Conservation (phyloP, 495 filamentous ascomycete species). For the Apiosordaria backusii region DNA sequence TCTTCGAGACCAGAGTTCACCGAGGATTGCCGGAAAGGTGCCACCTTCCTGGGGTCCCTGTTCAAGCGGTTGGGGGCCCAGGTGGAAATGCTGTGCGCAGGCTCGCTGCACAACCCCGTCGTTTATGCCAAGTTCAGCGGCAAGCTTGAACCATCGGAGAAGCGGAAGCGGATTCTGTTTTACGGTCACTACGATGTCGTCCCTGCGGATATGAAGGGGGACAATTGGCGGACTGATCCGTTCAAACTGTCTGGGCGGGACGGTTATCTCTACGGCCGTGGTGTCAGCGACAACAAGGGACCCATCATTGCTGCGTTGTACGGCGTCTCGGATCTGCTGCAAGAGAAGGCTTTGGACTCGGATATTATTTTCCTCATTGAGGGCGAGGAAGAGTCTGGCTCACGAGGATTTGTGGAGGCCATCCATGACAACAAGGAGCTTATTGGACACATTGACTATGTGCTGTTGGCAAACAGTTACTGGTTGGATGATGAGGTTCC, state of each 20-base stretch:
- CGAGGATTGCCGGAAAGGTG: conserved; percentile 88
- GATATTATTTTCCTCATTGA: conserved; percentile 94
- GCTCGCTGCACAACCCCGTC: conserved; percentile 73
- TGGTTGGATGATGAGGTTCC: conserved; percentile 96
- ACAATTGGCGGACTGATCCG: conserved; percentile 81
- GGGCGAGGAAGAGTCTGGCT: conserved; percentile 94
- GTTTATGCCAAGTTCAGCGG: conserved; percentile 85
- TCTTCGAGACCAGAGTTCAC: conserved; percentile 78
- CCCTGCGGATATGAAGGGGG: conserved; percentile 73
- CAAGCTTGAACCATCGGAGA: conserved; percentile 49
- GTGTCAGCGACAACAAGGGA: conserved; percentile 95
- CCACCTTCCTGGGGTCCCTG: conserved; percentile 80
- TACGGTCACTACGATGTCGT: conserved; percentile 99
- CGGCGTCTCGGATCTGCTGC: conserved; percentile 80
- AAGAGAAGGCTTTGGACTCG: conserved; percentile 71
- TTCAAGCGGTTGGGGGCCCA: conserved; percentile 88
- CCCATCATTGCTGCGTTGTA: conserved; percentile 90
- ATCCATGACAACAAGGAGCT: conserved; percentile 72
- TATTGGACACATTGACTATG: conserved; percentile 89
- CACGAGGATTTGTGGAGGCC: conserved; percentile 78
- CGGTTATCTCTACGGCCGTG: conserved; percentile 94
- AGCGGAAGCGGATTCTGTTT: conserved; percentile 84
- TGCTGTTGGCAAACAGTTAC: conserved; percentile 93
- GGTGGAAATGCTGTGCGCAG: conserved; percentile 77
- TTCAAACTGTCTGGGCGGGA: conserved; percentile 81